These are phyloP conservation scores for Gloeostereum incarnatum DNA, from an alignment of 768 basidiomycete species.

Conservation along the genomic window DNA sequence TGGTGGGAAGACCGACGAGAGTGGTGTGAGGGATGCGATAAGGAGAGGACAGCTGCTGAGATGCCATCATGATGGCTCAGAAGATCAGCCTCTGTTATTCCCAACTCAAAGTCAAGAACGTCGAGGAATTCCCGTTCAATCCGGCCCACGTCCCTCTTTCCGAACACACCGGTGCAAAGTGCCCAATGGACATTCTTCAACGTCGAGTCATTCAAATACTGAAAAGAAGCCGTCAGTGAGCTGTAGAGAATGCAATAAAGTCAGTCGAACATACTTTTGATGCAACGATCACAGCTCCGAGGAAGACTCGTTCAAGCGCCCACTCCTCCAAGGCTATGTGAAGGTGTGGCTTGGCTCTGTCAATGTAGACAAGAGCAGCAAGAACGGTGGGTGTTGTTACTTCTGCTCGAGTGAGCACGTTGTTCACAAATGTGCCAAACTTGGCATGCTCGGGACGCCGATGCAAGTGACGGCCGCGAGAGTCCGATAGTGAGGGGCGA, in stretches of 20 bases:
- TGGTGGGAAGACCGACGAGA: slow-evolving; percentile 15
- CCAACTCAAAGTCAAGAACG: slow-evolving; percentile 69
- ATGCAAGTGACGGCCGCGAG: slow-evolving; percentile 40
- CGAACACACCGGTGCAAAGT: slow-evolving; percentile 74
- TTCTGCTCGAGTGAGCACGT: slow-evolving; percentile 66
- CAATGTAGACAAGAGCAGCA: slow-evolving; percentile 66
- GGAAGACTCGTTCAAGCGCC: slow-evolving; percentile 86
- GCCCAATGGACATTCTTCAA: slow-evolving; percentile 91
- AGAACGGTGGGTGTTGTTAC: slow-evolving; percentile 63
- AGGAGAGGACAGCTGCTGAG: slow-evolving; percentile 14
- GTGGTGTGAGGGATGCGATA: slow-evolving; percentile 11
- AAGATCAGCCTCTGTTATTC: slow-evolving; percentile 54
- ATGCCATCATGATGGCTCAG: slow-evolving; percentile 37
- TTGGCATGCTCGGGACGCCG: slow-evolving; percentile 42
- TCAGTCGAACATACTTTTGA: slow-evolving; percentile 51
- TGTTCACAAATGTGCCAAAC: slow-evolving; percentile 55
- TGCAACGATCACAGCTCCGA: slow-evolving; percentile 82
- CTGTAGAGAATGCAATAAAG: not conserved
- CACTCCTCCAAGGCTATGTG: slow-evolving; percentile 77
- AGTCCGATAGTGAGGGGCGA: slow-evolving; percentile 44
- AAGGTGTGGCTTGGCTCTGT: slow-evolving; percentile 68
- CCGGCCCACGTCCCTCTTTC: slow-evolving; percentile 71
- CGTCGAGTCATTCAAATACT: slow-evolving; percentile 85
- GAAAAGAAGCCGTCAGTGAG: slow-evolving; percentile 9
- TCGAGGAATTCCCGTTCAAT: slow-evolving; percentile 80